Evolutionary conservation across 2,329 filamentous ascomycete species (phyloP), one percentile per base, ranked within the genome.

Genomic region (Fusarium euwallaceae): DNA sequence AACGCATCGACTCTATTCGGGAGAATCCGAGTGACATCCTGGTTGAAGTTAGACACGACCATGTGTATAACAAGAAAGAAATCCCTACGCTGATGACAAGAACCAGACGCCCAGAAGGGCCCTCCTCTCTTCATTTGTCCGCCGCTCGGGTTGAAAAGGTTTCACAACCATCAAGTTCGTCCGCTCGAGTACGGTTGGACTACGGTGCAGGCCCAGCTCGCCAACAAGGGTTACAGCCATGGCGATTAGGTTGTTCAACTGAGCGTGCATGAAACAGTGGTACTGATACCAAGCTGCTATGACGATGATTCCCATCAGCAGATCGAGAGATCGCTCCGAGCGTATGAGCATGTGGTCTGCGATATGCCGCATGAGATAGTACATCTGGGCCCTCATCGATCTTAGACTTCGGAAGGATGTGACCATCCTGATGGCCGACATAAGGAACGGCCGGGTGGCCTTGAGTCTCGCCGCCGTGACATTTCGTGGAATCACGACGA

Each of bases 41-140:
- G n/a, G 20, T n/a, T 41, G n/a, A n/a, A n/a, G n/a, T n/a, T n/a
- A n/a, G n/a, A n/a, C n/a, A n/a, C n/a, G n/a, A n/a, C n/a, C n/a
- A n/a, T n/a, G n/a, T n/a, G n/a, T n/a, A n/a, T n/a, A n/a, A n/a
- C n/a, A n/a, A n/a, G n/a, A n/a, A n/a, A n/a, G n/a, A n/a, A n/a
- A n/a, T n/a, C n/a, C n/a, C n/a, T n/a, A 90, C 88, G 85, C 83
- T 11, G 87, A 89, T 16, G 83, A 86, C 34, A 90, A 70, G 68
- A 89, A 90, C 85, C 88, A 91, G 2, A 87, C 85, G 0, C 87
- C 89, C 1, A 89, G 81, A 1, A 90, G 81, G 0, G 85, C 83
- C n/a, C 89, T 83, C 11, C 85, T 83, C 70, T 90, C 88, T 43
- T 90, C 88, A 9, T 87, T 84, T 0, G 85, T 87, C 5, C 87